Evolutionary conservation across 2,329 filamentous ascomycete genomes (phyloP), one percentile per base, ranked within the genome.

Genomic region (Penicillium hesseltinei): DNA sequence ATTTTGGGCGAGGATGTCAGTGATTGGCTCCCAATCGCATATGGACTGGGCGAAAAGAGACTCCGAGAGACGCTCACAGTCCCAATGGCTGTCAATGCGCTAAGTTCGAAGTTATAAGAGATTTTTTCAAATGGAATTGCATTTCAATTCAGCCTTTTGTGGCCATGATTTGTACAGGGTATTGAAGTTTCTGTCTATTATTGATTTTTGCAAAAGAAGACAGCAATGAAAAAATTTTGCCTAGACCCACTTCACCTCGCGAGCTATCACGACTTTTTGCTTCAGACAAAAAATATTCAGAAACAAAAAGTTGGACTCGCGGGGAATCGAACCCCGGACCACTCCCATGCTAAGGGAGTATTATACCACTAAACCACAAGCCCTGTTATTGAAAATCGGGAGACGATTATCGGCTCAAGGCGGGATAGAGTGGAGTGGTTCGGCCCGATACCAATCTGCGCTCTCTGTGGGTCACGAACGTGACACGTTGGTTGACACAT

Each of bases 291-390:
- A 49, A 51, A 27, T 9, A 19, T 35, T 46, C 39, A 38, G 11
- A n/a, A 53, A 45, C 33, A 42, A 56, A 53, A 53, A 53, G 42
- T 61, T 78, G 76, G 77, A 78, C 75, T 75, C 71, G 75, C 76
- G 72, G 76, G 76, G 76, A 78, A 78, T 78, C 75, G 75, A 78
- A 77, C 75, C 75, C 74, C 71, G 73, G 75, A 77, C 76, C 76
- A 72, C 76, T 71, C 75, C 75, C 75, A 78, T 77, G 73, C 75
- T 77, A 77, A 77, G 75, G 73, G 74, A 68, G 73, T 73, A 77
- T 77, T 75, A 77, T 77, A 78, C 75, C 75, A 77, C 75, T 77
- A 77, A 77, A 77, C 75, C 75, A 77, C 73, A 69, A 69, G 67
- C 67, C 67, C 67, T 60, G 42, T 61, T 51, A 52, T 64, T 54